Evolutionary conservation across 2,329 filamentous ascomycete genomes (phyloP).

Genomic region (Exophiala sp.): DNA sequence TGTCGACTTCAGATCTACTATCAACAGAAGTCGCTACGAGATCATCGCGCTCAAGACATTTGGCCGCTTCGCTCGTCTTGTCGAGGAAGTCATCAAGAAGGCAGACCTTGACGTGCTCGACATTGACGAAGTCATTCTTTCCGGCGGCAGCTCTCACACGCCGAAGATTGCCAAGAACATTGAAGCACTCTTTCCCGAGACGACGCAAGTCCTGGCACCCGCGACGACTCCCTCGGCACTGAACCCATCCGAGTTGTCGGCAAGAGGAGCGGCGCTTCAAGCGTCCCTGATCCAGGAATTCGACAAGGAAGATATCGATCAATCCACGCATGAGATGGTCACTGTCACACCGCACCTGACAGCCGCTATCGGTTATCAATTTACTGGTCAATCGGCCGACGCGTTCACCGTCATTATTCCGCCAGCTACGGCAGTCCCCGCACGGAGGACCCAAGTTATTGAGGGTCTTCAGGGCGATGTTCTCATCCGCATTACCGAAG

Average conservation of each 20-base stretch:
- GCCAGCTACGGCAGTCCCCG: constrained; percentile 84
- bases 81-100: constrained; percentile 84
- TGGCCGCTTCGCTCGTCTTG: constrained; percentile 78
- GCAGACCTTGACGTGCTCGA: constrained; percentile 88
- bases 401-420: constrained; percentile 78
- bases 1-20: constrained; percentile 82
- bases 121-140: constrained; percentile 89
- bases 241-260: constrained; percentile 88
- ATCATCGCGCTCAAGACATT: constrained; percentile 83
- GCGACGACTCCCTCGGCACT: constrained; percentile 73
- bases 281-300: constrained; percentile 93
- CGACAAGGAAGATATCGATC: constrained; percentile 87
- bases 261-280: constrained; percentile 90
- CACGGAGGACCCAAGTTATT: constrained; percentile 78
- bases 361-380: constrained; percentile 75
- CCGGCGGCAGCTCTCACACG: constrained; percentile 87
- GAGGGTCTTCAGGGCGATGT: constrained; percentile 78
- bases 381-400: constrained; percentile 31
- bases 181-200: constrained; percentile 72
- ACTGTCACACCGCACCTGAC: constrained; percentile 88
- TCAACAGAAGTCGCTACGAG: constrained; percentile 93
- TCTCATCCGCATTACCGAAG: constrained; percentile 83
- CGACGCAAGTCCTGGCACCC: constrained; percentile 75
- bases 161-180: constrained; percentile 86
- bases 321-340: constrained; percentile 92